Base-by-base conservation (phyloP, 345 rosid species). In the Pelargonium nanum region DNA sequence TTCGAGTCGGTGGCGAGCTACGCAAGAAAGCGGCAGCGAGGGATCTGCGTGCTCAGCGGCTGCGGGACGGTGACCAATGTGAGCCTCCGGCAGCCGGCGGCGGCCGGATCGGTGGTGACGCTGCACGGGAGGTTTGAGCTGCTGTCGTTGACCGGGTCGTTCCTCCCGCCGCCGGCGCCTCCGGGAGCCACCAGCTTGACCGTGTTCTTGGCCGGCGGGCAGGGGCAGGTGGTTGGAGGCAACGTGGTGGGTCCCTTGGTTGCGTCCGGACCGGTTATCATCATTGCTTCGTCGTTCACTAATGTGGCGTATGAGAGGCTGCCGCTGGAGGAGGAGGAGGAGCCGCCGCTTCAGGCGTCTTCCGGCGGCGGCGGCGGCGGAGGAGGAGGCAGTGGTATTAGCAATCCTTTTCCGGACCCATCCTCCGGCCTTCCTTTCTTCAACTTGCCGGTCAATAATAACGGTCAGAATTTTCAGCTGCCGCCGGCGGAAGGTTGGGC, bases 181-280 rank as follows among this genome's bases (percentile, higher is more conserved):
- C 81, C 84, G 0, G 84, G 79, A 2, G 84, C 84, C 6, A 74
- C 81, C n/a, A 72, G 81, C 56, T 53, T 80, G 28, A 74, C 84
- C 1, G 68, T 77, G 32, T 77, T 72, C 57, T 61, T 80, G 24
- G 75, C 80, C 6, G 81, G 81, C 6, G 79, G 81, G 6, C 84
- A 80, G 58, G 81, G 84, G 0, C 81, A 80, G 64, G 80, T 80
- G 20, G 77, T 80, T 0, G 84, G 84, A 1, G 84, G 84, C 57
- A 77, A 69, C 66, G 84, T 80, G 0, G 80, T 77, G 0, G 81
- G 84, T 0, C 78, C 77, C 65, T 51, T 80, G 69, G 74, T 70
- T 0, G 84, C 84, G 12, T 71, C 84, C 0, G 84, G 84, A 0
- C 81, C 81, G 15, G 84, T 80, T 30, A 75, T 77, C 13, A 72